Percentiles rank a stretch among this genome's conserved stretches.
phyloP scores from a whole-genome alignment of 805 yeast species.

The Yarrowia phangngaensis region DNA sequence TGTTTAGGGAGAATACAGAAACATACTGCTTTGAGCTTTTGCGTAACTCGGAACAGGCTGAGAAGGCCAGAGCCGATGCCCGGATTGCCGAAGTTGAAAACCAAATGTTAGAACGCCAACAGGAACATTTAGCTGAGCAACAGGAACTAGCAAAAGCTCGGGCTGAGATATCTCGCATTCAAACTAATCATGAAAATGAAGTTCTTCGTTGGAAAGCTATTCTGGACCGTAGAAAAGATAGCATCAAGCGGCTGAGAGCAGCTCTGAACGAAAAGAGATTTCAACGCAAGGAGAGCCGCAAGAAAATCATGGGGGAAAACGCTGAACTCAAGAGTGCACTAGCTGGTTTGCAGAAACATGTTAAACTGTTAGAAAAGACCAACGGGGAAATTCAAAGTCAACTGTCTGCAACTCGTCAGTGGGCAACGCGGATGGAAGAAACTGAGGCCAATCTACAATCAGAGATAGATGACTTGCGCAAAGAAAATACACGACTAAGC shows the following conservation, averaged over 20 bases:
- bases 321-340: slow-evolving; percentile 6
- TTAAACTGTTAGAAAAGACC: slow-evolving; percentile 9
- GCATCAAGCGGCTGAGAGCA: background rate
- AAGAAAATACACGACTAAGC: slow-evolving; percentile 13
- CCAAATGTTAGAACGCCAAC: background rate
- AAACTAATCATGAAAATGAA: slow-evolving; percentile 2
- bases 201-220: background rate
- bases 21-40: slow-evolving; percentile 19
- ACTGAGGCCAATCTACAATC: background rate
- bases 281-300: slow-evolving; percentile 13
- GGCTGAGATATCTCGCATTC: background rate
- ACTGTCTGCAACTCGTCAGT: slow-evolving; percentile 1
- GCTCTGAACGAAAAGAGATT: slow-evolving; percentile 13
- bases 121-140: background rate
- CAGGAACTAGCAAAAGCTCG: slow-evolving; percentile 6
- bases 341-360: background rate
- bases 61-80: slow-evolving; percentile 9
- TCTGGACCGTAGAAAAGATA: slow-evolving; percentile 7
- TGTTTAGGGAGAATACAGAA: slow-evolving; percentile 14
- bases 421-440: slow-evolving; percentile 10
- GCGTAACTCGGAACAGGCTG: slow-evolving; percentile 7
- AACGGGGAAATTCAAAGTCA: slow-evolving; percentile 16
- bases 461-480: slow-evolving; percentile 6
- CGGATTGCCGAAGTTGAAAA: slow-evolving; percentile 8
- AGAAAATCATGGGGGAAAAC: slow-evolving; percentile 17